Evolutionary conservation across 2,329 filamentous ascomycete species (phyloP).

Genomic region (Cladosporium sp.): DNA sequence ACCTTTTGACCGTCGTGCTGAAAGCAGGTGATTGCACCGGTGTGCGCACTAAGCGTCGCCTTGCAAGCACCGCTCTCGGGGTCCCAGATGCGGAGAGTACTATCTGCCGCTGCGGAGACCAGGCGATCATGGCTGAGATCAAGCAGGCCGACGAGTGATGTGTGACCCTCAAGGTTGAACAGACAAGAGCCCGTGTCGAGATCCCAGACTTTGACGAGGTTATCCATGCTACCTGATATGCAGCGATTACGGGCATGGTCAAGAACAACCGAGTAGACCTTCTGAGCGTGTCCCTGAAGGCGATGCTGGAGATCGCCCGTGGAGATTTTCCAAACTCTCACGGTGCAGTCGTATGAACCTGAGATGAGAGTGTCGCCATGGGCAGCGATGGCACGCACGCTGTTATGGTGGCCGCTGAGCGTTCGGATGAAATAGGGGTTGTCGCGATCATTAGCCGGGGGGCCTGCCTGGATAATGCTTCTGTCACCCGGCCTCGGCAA

Average conservation of each 20-base stretch:
- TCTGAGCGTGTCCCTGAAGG: conserved; percentile 78
- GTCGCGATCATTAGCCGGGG: conserved; percentile 66
- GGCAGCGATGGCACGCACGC: conserved; percentile 90
- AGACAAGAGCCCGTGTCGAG: conserved; percentile 77
- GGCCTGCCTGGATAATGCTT: conserved; percentile 71
- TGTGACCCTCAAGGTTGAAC: conserved; percentile 88
- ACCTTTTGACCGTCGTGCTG: conserved; percentile 96
- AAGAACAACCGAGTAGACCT: conserved; percentile 95
- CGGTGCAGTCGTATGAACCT: conserved; percentile 91
- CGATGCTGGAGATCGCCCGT: conserved; percentile 83
- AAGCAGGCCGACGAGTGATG: conserved; percentile 81
- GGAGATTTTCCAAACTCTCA: conserved; percentile 95
- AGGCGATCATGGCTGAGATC: conserved; percentile 85
- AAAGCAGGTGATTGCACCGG: conserved; percentile 96
- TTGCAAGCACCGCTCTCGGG: conserved; percentile 87
- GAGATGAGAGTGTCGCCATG: conserved; percentile 94
- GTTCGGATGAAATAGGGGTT: conserved; percentile 93
- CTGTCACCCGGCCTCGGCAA: conserved; percentile 74
- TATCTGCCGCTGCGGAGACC: conserved; percentile 92
- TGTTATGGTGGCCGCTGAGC: conserved; percentile 80
- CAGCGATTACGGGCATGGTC: conserved; percentile 89
- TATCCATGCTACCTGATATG: conserved; percentile 98
- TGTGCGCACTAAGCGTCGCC: conserved; percentile 85
- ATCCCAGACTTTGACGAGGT: conserved; percentile 95
- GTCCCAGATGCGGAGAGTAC: conserved; percentile 93